Conservation (phyloP, 2,329 filamentous ascomycete genomes). For the Colletotrichum sp. region DNA sequence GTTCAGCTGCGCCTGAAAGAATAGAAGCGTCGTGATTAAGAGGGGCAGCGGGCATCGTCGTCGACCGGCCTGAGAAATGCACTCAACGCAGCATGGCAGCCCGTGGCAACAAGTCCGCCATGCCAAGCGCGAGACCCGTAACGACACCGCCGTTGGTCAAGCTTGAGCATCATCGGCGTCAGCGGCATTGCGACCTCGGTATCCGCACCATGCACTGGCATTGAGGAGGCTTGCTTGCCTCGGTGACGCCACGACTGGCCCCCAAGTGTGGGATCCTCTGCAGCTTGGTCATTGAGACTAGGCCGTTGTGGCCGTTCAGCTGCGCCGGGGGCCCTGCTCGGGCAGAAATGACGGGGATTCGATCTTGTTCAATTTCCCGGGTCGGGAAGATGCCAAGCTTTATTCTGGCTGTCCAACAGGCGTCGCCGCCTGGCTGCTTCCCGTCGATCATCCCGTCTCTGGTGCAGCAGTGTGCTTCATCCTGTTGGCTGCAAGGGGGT, state of each 20-base stretch:
- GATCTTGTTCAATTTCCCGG: constrained; percentile 14
- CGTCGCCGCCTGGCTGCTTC: constrained; percentile 18
- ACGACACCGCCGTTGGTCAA: not conserved
- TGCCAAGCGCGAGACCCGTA: not conserved
- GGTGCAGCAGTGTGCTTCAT: constrained; percentile 1
- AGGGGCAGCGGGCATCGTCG: not conserved
- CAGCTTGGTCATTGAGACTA: not conserved
- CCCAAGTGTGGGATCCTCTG: not conserved
- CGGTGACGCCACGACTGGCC: constrained; percentile 4
- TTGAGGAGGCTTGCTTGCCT: not conserved
- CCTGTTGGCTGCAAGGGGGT: constrained; percentile 18
- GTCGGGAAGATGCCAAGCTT: constrained; percentile 15
- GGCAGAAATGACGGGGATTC: constrained; percentile 11
- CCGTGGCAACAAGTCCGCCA: not conserved
- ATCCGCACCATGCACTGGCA: not conserved
- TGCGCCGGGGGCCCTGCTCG: not conserved
- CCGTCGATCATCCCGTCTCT: constrained; percentile 21
- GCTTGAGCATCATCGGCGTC: not conserved
- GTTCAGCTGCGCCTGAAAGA: not conserved
- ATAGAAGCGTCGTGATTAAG: not conserved
- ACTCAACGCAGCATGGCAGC: not conserved
- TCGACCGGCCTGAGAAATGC: not conserved
- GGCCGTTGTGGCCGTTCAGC: constrained; percentile 1
- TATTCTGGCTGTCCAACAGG: constrained; percentile 12
- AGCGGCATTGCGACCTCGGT: not conserved